Percentiles rank a stretch among this genome's conserved stretches.
Evolutionary conservation across 352 stramenopile species (phyloP).

Genomic region (Globisporangium paddicum): DNA sequence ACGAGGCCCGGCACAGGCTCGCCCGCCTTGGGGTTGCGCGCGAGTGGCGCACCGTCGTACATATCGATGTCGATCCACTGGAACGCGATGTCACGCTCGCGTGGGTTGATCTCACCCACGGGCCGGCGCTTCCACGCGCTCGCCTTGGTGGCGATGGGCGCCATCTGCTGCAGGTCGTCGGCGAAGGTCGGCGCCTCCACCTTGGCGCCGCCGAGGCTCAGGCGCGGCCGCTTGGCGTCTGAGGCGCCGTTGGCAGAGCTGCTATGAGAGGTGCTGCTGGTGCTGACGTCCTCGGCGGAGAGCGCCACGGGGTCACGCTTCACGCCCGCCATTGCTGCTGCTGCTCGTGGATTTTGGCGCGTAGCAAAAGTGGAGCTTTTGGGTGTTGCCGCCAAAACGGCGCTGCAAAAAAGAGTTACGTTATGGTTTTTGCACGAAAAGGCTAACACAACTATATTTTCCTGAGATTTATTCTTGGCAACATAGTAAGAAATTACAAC

Average conservation of each 20-base stretch:
- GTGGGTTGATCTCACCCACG: slow-evolving; percentile 30
- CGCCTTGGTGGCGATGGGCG: slow-evolving; percentile 53
- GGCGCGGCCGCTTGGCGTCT: slow-evolving; percentile 31
- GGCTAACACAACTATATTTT: too few relatives aligned
- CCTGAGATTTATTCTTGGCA: too few relatives aligned
- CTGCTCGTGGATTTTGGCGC: too few relatives aligned
- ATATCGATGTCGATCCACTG: slow-evolving; percentile 99
- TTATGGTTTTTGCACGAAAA: too few relatives aligned
- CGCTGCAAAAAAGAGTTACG: too few relatives aligned
- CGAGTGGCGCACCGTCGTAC: slow-evolving; percentile 89
- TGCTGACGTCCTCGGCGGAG: neutral
- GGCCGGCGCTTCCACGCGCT: slow-evolving; percentile 57
- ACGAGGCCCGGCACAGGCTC: slow-evolving; percentile 61
- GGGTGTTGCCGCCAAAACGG: too few relatives aligned
- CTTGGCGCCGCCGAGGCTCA: slow-evolving; percentile 22
- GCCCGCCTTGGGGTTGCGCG: slow-evolving; percentile 80
- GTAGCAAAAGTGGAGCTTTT: too few relatives aligned
- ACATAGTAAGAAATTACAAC: too few relatives aligned
- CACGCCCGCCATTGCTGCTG: slow-evolving; percentile 21
- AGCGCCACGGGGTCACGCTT: slow-evolving; percentile 27
- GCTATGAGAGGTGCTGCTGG: too few relatives aligned
- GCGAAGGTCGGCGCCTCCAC: slow-evolving; percentile 33
- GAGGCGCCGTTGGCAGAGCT: neutral
- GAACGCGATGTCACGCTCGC: slow-evolving; percentile 54
- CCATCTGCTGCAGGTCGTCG: slow-evolving; percentile 57